Conservation (phyloP, 305 asterid species). For the Fraxinus angustifolia region DNA sequence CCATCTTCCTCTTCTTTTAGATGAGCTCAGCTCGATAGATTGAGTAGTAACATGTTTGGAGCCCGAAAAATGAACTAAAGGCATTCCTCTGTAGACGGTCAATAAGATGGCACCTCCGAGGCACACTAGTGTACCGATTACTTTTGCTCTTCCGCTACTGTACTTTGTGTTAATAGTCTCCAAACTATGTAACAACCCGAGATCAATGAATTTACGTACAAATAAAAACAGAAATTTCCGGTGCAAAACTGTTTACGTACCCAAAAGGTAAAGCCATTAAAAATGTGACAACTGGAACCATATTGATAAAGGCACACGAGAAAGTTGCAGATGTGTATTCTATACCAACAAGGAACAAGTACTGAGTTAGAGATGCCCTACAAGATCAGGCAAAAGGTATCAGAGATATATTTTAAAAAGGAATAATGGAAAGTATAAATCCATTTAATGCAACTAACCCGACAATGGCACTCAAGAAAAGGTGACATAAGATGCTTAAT, state of each 20-base stretch:
- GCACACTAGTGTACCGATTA: constrained; percentile 53
- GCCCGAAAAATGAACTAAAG: constrained; percentile 42
- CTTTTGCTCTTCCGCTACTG: constrained; percentile 55
- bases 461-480: constrained; percentile 61
- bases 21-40: constrained; percentile 9
- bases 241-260: constrained; percentile 21
- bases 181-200: constrained; percentile 29
- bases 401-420: neutral
- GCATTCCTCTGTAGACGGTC: constrained; percentile 51
- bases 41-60: neutral
- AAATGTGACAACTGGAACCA: constrained; percentile 69
- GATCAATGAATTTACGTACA: neutral
- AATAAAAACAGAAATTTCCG: neutral
- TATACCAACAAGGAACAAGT: constrained; percentile 70
- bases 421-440: neutral
- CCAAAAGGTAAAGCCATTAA: constrained; percentile 69
- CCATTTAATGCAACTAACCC: constrained; percentile 41
- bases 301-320: constrained; percentile 73
- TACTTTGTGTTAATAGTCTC: constrained; percentile 47
- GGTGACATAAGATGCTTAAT: constrained; percentile 34
- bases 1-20: constrained; percentile 42
- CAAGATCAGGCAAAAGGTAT: neutral
- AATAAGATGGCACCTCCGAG: constrained; percentile 59
- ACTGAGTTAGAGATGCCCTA: constrained; percentile 70
- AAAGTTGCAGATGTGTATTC: constrained; percentile 75